Evolutionary conservation across 2,329 filamentous ascomycete genomes (phyloP).

Genomic region (Cyclaneusma minus): DNA sequence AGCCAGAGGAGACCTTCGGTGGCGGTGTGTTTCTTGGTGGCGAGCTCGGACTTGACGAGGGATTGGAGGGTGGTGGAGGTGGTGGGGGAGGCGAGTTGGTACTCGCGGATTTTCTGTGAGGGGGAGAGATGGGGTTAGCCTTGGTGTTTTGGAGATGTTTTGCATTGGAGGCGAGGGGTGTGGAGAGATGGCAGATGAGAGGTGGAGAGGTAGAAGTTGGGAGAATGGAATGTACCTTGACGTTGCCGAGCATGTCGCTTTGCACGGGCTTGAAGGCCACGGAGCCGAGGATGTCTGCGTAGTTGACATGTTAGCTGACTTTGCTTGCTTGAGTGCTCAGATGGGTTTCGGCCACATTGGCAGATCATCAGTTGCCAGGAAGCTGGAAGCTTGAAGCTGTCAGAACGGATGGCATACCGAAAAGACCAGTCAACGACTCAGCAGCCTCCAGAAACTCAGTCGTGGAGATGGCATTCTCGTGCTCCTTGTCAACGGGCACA

Average conservation of each 20-base stretch:
- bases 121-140: constrained; percentile 3
- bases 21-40: constrained; percentile 74
- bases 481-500: constrained; percentile 59
- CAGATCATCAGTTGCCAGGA: no score
- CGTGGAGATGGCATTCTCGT: constrained; percentile 67
- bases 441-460: constrained; percentile 82
- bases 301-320: not conserved
- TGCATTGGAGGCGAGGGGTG: not conserved
- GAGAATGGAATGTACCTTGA: constrained; percentile 50
- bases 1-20: constrained; percentile 89
- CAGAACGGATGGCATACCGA: constrained; percentile 39
- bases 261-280: constrained; percentile 84
- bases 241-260: constrained; percentile 78
- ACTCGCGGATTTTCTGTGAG: constrained; percentile 70
- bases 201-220: constrained; percentile 1
- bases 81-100: constrained; percentile 60
- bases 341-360: not conserved
- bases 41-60: constrained; percentile 75
- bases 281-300: constrained; percentile 46
- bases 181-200: constrained; percentile 3
- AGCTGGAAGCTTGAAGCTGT: not conserved
- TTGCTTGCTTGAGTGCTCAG: not conserved
- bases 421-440: constrained; percentile 74
- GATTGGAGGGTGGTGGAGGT: constrained; percentile 77
- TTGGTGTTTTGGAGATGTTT: constrained; percentile 2